Conservation (phyloP, 1,284 basidiomycete genomes). For the Microbotryum saponariae region DNA sequence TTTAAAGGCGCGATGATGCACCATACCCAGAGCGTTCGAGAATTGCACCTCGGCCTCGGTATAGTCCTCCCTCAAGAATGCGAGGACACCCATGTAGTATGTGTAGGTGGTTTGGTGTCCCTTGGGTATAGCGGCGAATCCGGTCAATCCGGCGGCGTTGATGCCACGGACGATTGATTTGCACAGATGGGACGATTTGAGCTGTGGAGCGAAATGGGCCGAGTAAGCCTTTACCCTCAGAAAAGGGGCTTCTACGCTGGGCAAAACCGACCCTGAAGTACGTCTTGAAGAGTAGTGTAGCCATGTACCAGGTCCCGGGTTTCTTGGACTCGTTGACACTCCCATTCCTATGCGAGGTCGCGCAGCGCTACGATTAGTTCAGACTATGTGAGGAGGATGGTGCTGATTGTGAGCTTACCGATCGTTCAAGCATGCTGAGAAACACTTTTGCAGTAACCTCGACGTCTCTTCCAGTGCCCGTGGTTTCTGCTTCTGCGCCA, state of each 20-base stretch:
- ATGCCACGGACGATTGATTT: conserved; percentile 88
- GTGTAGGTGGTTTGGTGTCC: conserved; percentile 85
- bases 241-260: neutral
- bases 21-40: conserved; percentile 4
- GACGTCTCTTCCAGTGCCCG: conserved; percentile 86
- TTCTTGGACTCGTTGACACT: conserved; percentile 8
- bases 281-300: conserved; percentile 80
- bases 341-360: too few relatives aligned
- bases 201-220: conserved; percentile 45
- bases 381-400: too few relatives aligned
- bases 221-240: neutral
- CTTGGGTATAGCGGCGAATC: conserved; percentile 64
- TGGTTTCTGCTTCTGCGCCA: conserved; percentile 46
- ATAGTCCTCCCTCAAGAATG: conserved; percentile 87
- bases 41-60: conserved; percentile 51
- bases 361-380: too few relatives aligned
- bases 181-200: conserved; percentile 81
- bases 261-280: conserved; percentile 71
- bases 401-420: conserved; percentile 48
- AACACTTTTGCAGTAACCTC: conserved; percentile 80
- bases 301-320: conserved; percentile 87
- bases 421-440: conserved; percentile 81
- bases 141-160: conserved; percentile 68
- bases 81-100: conserved; percentile 89
- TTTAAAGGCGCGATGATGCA: conserved; percentile 4